These are phyloP conservation scores for Phaeomoniella chlamydospora DNA, from an alignment of 2,329 filamentous ascomycete genomes.

Conservation along the genomic window DNA sequence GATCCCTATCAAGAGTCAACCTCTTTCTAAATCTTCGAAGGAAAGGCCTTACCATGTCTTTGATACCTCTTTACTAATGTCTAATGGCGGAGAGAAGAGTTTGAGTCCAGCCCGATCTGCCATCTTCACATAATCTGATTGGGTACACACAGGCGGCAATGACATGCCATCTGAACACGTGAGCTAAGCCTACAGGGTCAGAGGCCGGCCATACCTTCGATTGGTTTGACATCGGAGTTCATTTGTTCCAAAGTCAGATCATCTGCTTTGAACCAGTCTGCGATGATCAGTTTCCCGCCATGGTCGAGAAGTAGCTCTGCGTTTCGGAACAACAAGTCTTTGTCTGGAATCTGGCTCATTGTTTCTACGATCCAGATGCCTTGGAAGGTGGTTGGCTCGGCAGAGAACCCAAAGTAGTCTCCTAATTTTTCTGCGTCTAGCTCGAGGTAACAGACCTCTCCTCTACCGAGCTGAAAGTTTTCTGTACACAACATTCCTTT, in stretches of 20 bases:
- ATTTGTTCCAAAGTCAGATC: constrained; percentile 28
- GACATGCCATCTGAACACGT: constrained; percentile 39
- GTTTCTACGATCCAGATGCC: constrained; percentile 49
- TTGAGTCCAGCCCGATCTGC: constrained; percentile 35
- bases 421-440: constrained; percentile 49
- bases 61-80: constrained; percentile 43
- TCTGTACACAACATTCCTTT: neutral
- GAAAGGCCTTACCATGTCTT: constrained; percentile 39
- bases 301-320: constrained; percentile 31
- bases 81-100: constrained; percentile 32
- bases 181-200: neutral
- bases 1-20: constrained; percentile 31
- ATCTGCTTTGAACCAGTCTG: constrained; percentile 48
- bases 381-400: constrained; percentile 28
- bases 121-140: constrained; percentile 36
- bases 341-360: constrained; percentile 45
- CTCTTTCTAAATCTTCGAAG: constrained; percentile 1
- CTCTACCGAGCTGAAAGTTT: constrained; percentile 11
- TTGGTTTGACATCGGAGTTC: constrained; percentile 40
- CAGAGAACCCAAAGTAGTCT: constrained; percentile 26
- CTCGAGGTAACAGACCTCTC: constrained; percentile 40
- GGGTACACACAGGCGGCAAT: constrained; percentile 40
- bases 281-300: constrained; percentile 39
- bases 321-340: constrained; percentile 43
- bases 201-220: constrained; percentile 30